Percentiles rank a stretch among this genome's conserved stretches.
Evolutionary conservation across 169 alveolate genomes (phyloP).

Genomic region (Cryptosporidium sp.): DNA sequence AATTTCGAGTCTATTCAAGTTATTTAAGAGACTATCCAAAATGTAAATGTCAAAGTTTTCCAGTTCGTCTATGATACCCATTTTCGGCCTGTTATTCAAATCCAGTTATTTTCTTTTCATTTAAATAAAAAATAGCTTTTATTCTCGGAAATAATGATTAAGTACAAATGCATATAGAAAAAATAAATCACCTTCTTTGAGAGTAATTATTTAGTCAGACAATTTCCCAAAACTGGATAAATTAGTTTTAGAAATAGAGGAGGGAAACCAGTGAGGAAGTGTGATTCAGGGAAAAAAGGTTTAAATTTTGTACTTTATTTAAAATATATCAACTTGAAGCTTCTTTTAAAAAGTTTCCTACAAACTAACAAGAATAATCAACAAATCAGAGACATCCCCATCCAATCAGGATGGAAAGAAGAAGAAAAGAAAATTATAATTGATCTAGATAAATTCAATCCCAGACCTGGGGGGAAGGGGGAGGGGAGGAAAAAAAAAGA

Average conservation of each 20-base stretch:
- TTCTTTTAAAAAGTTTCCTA: not conserved
- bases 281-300: not conserved
- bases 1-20: slow-evolving; percentile 17
- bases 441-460: not conserved
- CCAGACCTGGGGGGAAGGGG: slow-evolving; percentile 9
- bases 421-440: not conserved
- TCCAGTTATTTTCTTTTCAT: not conserved
- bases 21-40: not conserved
- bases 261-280: too few relatives aligned
- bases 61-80: slow-evolving; percentile 32
- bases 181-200: not conserved
- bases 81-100: not conserved
- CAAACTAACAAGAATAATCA: not conserved
- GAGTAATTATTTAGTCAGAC: too few relatives aligned
- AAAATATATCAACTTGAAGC: not conserved
- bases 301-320: not conserved
- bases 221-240: not conserved
- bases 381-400: not conserved
- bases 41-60: slow-evolving; percentile 25
- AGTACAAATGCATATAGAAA: too few relatives aligned
- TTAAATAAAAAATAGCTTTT: not conserved
- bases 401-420: not conserved
- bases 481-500: not conserved
- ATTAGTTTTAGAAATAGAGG: not conserved
- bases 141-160: not conserved